Conservation (phyloP, 768 basidiomycete species). For the Mycena galericulata region DNA sequence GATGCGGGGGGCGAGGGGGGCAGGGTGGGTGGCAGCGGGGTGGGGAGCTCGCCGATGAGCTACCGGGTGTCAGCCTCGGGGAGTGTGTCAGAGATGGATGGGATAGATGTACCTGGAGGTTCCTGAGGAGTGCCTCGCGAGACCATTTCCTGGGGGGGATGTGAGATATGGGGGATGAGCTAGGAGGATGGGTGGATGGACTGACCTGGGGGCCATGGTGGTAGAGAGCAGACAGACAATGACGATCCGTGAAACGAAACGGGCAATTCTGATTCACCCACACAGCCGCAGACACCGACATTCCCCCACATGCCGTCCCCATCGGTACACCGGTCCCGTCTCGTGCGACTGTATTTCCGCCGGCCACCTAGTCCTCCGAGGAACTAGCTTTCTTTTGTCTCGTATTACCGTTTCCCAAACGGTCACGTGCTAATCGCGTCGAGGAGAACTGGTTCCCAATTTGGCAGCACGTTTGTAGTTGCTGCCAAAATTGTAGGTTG, state of each 20-base stretch:
- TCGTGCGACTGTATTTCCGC: neutral
- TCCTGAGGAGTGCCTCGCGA: conserved; percentile 61
- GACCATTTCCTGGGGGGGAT: conserved; percentile 58
- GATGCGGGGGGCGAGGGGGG: conserved; percentile 66
- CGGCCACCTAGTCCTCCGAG: neutral
- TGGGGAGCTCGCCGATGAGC: conserved; percentile 56
- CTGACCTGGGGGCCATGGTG: conserved; percentile 46
- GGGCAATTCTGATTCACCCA: too few species aligned
- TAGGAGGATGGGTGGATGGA: conserved; percentile 30
- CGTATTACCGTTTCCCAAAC: neutral
- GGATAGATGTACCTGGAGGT: conserved; percentile 55
- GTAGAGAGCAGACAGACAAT: conserved; percentile 31
- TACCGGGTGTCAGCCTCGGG: conserved; percentile 35
- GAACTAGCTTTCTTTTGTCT: too few species aligned
- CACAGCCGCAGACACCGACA: too few species aligned
- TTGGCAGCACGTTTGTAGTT: too few species aligned
- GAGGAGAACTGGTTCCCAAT: too few species aligned
- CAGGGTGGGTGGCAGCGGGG: conserved; percentile 58
- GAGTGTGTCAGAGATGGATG: conserved; percentile 15
- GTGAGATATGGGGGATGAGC: conserved; percentile 24
- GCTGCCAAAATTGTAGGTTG: too few species aligned
- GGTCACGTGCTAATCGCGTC: conserved; percentile 19
- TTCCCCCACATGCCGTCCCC: too few species aligned
- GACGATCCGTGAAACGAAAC: neutral
- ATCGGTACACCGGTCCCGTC: too few species aligned